phyloP scores from a whole-genome alignment of 306 rosid species.

The Datisca glomerata region DNA sequence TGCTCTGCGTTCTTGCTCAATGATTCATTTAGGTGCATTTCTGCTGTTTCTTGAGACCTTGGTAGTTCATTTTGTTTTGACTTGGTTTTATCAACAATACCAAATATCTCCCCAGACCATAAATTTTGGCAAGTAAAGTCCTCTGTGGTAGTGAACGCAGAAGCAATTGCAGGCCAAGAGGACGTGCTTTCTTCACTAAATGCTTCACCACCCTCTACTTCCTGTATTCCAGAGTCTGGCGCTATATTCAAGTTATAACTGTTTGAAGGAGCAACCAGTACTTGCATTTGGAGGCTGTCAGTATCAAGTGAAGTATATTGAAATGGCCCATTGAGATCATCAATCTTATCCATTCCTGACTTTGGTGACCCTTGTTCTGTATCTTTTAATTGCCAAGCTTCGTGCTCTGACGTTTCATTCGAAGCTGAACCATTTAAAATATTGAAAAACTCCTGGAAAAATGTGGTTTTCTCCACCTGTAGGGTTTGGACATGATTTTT shows the following conservation, averaged over 20 bases:
- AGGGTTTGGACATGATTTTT: constrained; percentile 22
- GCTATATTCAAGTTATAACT: constrained; percentile 17
- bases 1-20: constrained; percentile 21
- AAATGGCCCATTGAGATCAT: constrained; percentile 23
- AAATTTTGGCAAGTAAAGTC: constrained; percentile 21
- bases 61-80: constrained; percentile 19
- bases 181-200: constrained; percentile 37
- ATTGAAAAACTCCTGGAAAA: constrained; percentile 39
- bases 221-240: constrained; percentile 21
- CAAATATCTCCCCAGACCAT: constrained; percentile 20
- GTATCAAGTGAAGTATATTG: constrained; percentile 28
- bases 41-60: constrained; percentile 23
- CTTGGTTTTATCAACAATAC: constrained; percentile 15
- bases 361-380: constrained; percentile 20
- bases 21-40: constrained; percentile 23
- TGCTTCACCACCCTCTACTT: constrained; percentile 27
- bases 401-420: constrained; percentile 26
- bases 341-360: constrained; percentile 18
- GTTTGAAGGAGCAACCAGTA: constrained; percentile 25
- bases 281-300: constrained; percentile 23
- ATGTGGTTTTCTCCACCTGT: constrained; percentile 26
- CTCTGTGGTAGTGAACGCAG: constrained; percentile 18
- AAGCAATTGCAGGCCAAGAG: constrained; percentile 32
- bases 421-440: constrained; percentile 29
- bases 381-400: constrained; percentile 14